These are phyloP conservation scores for Leccinum glutinopallens DNA, from an alignment of 1,284 basidiomycete species.

Conservation along the genomic window DNA sequence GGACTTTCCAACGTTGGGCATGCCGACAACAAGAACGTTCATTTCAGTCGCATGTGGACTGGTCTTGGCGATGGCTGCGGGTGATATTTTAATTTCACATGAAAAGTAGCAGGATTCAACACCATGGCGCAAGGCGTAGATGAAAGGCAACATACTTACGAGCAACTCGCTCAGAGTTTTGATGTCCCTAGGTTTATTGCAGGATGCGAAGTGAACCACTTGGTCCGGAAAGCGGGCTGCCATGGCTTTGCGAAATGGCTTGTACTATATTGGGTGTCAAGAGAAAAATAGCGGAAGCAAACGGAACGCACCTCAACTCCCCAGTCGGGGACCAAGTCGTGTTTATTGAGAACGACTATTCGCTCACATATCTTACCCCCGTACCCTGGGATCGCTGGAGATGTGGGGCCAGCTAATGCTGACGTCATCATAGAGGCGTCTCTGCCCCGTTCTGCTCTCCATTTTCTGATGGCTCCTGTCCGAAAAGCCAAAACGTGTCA, in stretches of 20 bases:
- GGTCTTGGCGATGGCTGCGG: constrained; percentile 66
- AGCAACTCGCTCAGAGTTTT: constrained; percentile 62
- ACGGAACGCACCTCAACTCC: constrained; percentile 72
- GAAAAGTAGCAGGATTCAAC: constrained; percentile 1
- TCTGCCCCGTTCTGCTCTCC: constrained; percentile 63
- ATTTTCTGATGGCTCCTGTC: constrained; percentile 61
- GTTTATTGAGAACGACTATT: constrained; percentile 91
- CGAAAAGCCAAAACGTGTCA: constrained; percentile 21
- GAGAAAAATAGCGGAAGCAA: constrained; percentile 14
- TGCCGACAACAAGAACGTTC: constrained; percentile 91
- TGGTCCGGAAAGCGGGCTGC: constrained; percentile 66
- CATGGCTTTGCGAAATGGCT: constrained; percentile 77
- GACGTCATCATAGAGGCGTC: constrained; percentile 43
- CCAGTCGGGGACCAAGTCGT: constrained; percentile 86
- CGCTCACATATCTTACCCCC: constrained; percentile 65
- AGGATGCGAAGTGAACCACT: constrained; percentile 67
- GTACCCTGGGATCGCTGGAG: constrained; percentile 23
- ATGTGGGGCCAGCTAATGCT: constrained; percentile 13
- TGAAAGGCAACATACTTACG: constrained; percentile 60
- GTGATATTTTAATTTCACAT: constrained; percentile 4
- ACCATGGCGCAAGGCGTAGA: not conserved
- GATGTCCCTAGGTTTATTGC: constrained; percentile 66
- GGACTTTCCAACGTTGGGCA: constrained; percentile 99
- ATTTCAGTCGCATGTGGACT: constrained; percentile 71
- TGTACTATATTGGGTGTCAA: constrained; percentile 16